Base-by-base conservation (phyloP, 768 basidiomycete genomes). In the Thelephora aurantiotincta region DNA sequence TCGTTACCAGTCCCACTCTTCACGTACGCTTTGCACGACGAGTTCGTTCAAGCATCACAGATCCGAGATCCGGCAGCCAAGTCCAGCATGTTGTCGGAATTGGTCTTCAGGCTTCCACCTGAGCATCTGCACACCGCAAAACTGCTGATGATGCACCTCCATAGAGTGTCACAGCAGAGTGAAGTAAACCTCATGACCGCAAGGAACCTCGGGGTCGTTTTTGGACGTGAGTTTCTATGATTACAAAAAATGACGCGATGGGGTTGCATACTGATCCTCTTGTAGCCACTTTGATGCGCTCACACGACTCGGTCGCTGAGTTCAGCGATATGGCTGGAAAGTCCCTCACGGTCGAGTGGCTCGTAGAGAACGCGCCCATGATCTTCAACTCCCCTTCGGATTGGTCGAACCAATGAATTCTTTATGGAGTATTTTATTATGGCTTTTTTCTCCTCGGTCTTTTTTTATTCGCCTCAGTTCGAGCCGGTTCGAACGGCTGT, bases 291-390 rank as follows among this genome's bases (percentile, higher is more conserved):
- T 70, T 99, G 16, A 88, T 97, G 82, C 78, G 87, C 56, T 93
- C 94, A 6, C 74, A 77, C 33, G 84, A 93, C 60, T 80, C 84
- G 3, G 72, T 74, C 22, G 78, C 87, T 14, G 96, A 98, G 66
- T 97, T 97, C 67, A 84, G 80, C 57, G 94, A 99, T 63, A 98
- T 98, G 88, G 93, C 89, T 6, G 89, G 90, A 46, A 97, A 94
- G 65, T 89, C 94, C 5, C 73, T 92, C 50, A 78, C 84, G 56
- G 72, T 99, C 45, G 91, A 96, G 63, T 96, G 92, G 85, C 76
- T 97, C 53, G 79, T 98, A 51, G 92, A 97, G 60, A 84, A 94
- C 58, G 88, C 88, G 11, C 73, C 70, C 35, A 61, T 63, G 20
- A 66, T 85, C 55, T 75, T 75, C 55, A 56, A 52, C 35, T 49